Evolutionary conservation across 768 basidiomycete species (phyloP).

Genomic region (Russula sp.): DNA sequence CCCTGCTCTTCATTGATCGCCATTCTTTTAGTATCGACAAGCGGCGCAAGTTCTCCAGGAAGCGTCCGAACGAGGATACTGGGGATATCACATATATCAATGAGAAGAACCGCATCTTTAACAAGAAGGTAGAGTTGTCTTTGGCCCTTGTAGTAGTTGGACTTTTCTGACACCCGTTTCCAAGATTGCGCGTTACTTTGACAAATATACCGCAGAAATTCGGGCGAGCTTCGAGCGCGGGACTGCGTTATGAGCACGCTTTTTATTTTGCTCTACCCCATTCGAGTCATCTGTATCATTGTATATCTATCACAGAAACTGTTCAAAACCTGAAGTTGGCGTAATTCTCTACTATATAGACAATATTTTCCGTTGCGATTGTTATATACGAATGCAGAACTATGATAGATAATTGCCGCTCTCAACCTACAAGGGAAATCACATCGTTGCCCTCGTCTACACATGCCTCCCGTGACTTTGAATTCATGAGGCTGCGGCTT

Average conservation of each 20-base stretch:
- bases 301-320: conserved; percentile 12
- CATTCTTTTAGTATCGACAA: conserved; percentile 67
- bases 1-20: conserved; percentile 11
- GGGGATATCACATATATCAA: conserved; percentile 99
- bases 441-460: background rate
- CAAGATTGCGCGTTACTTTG: conserved; percentile 91
- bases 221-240: conserved; percentile 97
- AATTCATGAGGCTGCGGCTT: too few relatives aligned
- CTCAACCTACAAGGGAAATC: background rate
- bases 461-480: background rate
- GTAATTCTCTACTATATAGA: conserved; percentile 1
- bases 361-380: background rate
- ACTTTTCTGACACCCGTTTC: conserved; percentile 10
- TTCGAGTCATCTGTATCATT: conserved; percentile 21
- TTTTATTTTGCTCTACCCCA: background rate
- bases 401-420: background rate
- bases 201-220: conserved; percentile 96
- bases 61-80: conserved; percentile 86
- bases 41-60: conserved; percentile 85
- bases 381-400: too few relatives aligned
- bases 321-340: background rate
- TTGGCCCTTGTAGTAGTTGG: background rate
- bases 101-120: conserved; percentile 95
- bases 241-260: conserved; percentile 64
- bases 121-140: conserved; percentile 72